Base-by-base conservation (phyloP, 2,329 filamentous ascomycete species). In the Myriangium duriaei region DNA sequence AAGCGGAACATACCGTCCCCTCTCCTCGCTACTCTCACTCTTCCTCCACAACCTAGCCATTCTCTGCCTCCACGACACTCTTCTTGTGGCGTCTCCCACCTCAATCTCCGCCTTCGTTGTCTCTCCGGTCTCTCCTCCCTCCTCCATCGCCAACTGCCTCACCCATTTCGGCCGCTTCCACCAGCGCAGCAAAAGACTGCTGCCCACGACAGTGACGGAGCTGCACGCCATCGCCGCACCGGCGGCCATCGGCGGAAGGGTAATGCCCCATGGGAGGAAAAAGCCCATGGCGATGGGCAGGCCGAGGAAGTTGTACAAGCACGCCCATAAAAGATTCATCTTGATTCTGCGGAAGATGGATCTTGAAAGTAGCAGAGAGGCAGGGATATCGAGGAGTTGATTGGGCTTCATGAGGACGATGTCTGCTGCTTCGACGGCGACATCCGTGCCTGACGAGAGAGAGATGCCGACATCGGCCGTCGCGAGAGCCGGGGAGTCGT, bases 201-300 rank as follows among this genome's bases (percentile, higher is more conserved):
- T 87, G 4, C 79, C 67, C 1, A 96, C 88, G 3, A 98, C 91
- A 42, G 81, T 91, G 32, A 98, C 85, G 47, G 81, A 88, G 41
- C 81, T 91, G 47, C 72, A 76, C 1, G 87, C 88, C 87, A 98
- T 96, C 34, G 91, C 91, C 3, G 83, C 85, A 13, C 86, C 87
- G 1, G 91, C 91, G 34, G 87, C 86, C 79, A 96, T 88, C 15
- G 91, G 87, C 49, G 93, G 91, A 47, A 96, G 67, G 51, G 86
- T 79, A 43, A 82, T 74, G 19, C 88, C 91, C 47, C 94, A 76
- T 1, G 91, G 88, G 4, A 98, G 67, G 65, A 96, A 92, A 50
- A 96, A 64, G 15, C 91, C 91, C 91, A 96, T 96, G 29, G 91
- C 91, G 51, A 98, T 92, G 2, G 91, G 91, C 11, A 98, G 69